phyloP scores from a whole-genome alignment of 129 eudicot species.

The Artemisia tridentata region DNA sequence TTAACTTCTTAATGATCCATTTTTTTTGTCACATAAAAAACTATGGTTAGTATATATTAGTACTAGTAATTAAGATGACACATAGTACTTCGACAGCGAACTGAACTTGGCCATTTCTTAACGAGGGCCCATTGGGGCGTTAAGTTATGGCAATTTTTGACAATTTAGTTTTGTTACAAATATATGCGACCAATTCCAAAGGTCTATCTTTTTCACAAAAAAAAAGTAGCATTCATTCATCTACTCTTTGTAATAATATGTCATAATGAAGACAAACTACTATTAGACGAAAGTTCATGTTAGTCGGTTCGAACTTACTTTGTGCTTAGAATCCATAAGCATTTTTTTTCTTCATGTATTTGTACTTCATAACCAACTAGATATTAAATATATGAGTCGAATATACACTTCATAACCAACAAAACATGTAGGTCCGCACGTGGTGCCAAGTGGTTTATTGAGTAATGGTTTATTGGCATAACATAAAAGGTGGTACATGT shows the following conservation, averaged over 20 bases:
- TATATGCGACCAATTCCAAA: too few species aligned
- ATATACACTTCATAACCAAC: background rate
- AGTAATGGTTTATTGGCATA: background rate
- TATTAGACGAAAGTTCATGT: too few species aligned
- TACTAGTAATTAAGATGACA: constrained; percentile 2
- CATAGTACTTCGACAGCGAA: constrained; percentile 10
- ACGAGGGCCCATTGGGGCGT: background rate
- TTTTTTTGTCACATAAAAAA: too few species aligned
- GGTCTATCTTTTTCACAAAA: too few species aligned
- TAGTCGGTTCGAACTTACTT: background rate
- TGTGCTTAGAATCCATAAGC: background rate
- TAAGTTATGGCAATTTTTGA: background rate
- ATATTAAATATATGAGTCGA: background rate
- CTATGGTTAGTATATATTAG: too few species aligned
- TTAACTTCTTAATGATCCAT: too few species aligned
- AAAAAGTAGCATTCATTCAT: too few species aligned
- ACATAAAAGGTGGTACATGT: constrained; percentile 6
- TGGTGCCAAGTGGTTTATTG: constrained; percentile 17
- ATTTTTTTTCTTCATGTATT: background rate
- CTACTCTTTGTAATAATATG: too few species aligned
- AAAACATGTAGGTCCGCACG: constrained; percentile 1
- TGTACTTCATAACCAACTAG: too few species aligned
- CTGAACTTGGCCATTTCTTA: background rate
- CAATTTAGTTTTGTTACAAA: too few species aligned
- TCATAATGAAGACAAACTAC: too few species aligned